phyloP scores from a whole-genome alignment of 2,329 filamentous ascomycete species.

The Colletotrichum spaethianum region DNA sequence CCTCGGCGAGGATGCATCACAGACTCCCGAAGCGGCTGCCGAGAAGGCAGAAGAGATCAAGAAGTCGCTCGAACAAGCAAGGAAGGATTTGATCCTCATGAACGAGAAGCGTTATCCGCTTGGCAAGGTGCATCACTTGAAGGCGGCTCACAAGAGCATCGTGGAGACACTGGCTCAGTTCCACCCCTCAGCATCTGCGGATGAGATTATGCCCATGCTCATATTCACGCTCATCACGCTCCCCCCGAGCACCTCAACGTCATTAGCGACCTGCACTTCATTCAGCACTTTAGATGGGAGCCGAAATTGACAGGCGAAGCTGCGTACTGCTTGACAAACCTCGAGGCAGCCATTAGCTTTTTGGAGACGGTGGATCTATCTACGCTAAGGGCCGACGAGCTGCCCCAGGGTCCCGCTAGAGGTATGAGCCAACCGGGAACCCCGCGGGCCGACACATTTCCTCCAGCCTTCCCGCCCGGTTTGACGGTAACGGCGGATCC shows the following conservation, averaged over 20 bases:
- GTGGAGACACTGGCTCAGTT: constrained; percentile 85
- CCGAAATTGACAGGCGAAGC: constrained; percentile 92
- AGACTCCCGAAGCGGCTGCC: constrained; percentile 69
- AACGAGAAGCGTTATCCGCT: constrained; percentile 88
- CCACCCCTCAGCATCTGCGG: constrained; percentile 87
- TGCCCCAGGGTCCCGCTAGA: constrained; percentile 77
- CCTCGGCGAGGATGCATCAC: constrained; percentile 68
- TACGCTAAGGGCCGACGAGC: constrained; percentile 86
- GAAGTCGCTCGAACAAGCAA: constrained; percentile 79
- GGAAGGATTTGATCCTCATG: constrained; percentile 83
- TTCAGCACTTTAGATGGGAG: constrained; percentile 90
- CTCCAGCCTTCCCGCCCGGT: constrained; percentile 68
- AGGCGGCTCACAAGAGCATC: constrained; percentile 91
- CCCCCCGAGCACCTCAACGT: constrained; percentile 88
- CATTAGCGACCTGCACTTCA: constrained; percentile 95
- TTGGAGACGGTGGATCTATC: constrained; percentile 95
- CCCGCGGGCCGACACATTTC: constrained; percentile 68
- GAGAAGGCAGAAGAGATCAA: constrained; percentile 78
- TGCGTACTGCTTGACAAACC: constrained; percentile 95
- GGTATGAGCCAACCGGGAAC: constrained; percentile 61
- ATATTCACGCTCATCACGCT: constrained; percentile 97
- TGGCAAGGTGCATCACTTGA: constrained; percentile 91
- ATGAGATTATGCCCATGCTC: constrained; percentile 96
- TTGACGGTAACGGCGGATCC: constrained; percentile 51
- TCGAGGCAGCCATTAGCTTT: constrained; percentile 95